Percentiles rank a stretch among this genome's conserved stretches.
phyloP scores from a whole-genome alignment of 768 basidiomycete genomes.

The Rhizopogon salebrosus region DNA sequence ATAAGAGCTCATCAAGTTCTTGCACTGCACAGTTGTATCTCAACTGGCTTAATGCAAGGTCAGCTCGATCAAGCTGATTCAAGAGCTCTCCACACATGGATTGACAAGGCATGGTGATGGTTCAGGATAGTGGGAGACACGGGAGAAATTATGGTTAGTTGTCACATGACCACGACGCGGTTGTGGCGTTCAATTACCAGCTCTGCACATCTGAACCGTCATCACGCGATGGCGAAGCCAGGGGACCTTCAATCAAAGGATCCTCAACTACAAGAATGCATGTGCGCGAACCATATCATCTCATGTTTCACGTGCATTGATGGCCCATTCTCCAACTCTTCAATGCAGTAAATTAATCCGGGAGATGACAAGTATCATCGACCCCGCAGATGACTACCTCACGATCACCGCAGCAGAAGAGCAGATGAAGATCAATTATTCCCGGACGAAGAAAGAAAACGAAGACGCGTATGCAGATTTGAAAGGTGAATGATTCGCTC shows the following conservation, averaged over 20 bases:
- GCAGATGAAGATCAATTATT: slow-evolving; percentile 53
- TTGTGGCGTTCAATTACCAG: background rate
- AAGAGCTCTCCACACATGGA: background rate
- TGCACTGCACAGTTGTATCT: background rate
- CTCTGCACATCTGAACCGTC: too few species aligned
- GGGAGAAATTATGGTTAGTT: too few species aligned
- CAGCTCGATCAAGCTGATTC: background rate
- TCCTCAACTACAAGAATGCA: slow-evolving; percentile 28
- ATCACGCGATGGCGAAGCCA: slow-evolving; percentile 13
- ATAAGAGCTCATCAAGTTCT: background rate
- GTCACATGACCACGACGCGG: slow-evolving; percentile 1
- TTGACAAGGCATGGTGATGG: background rate
- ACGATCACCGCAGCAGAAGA: slow-evolving; percentile 73
- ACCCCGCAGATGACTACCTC: slow-evolving; percentile 74
- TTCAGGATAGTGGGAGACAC: too few species aligned
- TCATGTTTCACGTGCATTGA: background rate
- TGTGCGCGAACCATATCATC: slow-evolving; percentile 12
- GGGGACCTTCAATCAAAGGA: slow-evolving; percentile 27
- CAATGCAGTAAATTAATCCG: slow-evolving; percentile 54
- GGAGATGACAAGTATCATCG: slow-evolving; percentile 68
- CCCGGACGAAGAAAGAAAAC: slow-evolving; percentile 56
- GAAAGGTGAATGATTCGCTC: slow-evolving; percentile 41
- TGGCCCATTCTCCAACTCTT: background rate
- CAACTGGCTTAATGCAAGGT: background rate
- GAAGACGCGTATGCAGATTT: slow-evolving; percentile 63